Evolutionary conservation across 345 rosid species (phyloP).

Genomic region (Euphorbia pulcherrima): DNA sequence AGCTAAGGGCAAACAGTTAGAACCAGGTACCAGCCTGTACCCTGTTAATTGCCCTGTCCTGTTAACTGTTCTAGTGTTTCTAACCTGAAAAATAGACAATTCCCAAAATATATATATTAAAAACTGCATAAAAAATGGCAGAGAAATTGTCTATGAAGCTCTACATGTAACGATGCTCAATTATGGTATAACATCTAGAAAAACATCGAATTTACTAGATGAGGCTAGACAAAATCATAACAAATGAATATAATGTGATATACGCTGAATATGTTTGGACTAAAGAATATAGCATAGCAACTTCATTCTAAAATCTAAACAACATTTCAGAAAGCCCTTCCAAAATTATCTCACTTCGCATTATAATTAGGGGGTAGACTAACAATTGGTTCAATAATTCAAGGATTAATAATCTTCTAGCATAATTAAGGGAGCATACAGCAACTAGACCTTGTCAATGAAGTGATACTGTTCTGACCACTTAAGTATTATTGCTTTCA

Average conservation of each 20-base stretch:
- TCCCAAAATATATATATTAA: not conserved
- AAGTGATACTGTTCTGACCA: not conserved
- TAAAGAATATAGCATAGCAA: not conserved
- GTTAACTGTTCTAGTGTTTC: conserved; percentile 84
- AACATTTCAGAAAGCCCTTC: not conserved
- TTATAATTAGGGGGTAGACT: not conserved
- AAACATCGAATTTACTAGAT: not conserved
- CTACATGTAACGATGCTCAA: not conserved
- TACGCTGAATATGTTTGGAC: not conserved
- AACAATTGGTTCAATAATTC: not conserved
- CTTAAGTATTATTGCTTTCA: not conserved
- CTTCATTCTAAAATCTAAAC: not conserved
- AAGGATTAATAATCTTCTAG: not conserved
- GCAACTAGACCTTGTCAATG: not conserved
- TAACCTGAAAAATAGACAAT: conserved; percentile 44
- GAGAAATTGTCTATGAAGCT: not conserved
- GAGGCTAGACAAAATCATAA: not conserved
- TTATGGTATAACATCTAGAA: not conserved
- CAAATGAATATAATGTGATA: not conserved
- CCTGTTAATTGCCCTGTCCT: conserved; percentile 86
- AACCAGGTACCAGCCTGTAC: conserved; percentile 78
- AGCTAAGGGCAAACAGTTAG: conserved; percentile 84
- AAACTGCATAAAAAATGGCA: not conserved
- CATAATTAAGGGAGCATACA: not conserved
- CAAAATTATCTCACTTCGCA: not conserved